Conservation (phyloP, 371 early-diverging fungal species). For the Lichtheimia ornata region DNA sequence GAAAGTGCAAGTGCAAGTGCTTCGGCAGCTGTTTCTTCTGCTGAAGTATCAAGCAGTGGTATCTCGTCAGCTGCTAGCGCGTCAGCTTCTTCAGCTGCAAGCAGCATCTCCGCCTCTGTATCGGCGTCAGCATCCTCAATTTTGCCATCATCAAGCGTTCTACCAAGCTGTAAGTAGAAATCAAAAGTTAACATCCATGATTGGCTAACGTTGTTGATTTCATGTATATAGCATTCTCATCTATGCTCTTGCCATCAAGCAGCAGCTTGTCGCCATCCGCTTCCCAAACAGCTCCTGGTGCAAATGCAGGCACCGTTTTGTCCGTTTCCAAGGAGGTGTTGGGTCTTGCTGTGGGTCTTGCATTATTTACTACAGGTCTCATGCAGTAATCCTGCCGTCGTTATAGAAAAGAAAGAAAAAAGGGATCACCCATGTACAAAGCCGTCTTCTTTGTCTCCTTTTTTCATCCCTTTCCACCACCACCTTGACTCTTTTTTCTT, state of each 20-base stretch:
- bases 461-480: no score
- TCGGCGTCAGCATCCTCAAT: slow-evolving; percentile 8
- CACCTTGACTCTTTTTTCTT: no score
- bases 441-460: not conserved
- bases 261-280: not conserved
- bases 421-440: not conserved
- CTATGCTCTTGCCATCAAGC: not conserved
- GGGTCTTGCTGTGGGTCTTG: slow-evolving; percentile 5
- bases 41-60: not conserved
- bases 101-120: slow-evolving; percentile 2
- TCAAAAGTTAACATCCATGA: not conserved
- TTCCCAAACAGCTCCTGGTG: not conserved
- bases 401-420: not conserved
- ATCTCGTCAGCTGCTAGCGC: not conserved
- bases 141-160: slow-evolving; percentile 1
- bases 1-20: not conserved
- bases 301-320: not conserved
- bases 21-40: not conserved
- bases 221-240: not conserved
- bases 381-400: not conserved
- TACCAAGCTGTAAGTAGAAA: slow-evolving; percentile 13
- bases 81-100: slow-evolving; percentile 3
- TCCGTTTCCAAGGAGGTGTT: slow-evolving; percentile 7
- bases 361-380: not conserved
- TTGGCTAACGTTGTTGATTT: not conserved